A percentile compares a stretch with the other conserved stretches of the same genome.
Conservation (phyloP, 352 stramenopile species). For the Pythium utonaiense region DNA sequence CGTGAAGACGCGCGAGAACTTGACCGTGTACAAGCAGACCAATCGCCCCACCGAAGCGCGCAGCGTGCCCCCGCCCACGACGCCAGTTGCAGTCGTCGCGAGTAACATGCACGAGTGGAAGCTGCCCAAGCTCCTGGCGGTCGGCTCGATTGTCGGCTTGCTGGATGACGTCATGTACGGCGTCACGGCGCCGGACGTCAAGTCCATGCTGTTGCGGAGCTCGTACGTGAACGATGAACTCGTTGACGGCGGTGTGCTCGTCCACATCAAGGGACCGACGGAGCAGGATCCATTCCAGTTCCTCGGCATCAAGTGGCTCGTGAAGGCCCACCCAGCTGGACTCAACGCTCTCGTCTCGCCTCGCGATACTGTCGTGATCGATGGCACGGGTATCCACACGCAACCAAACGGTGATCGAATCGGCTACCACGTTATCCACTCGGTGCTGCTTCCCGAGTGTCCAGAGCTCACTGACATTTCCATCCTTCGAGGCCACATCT, state of each 20-base stretch:
- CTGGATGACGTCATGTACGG: slow-evolving; percentile 41
- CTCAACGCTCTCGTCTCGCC: slow-evolving; percentile 20
- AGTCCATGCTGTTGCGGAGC: slow-evolving; percentile 47
- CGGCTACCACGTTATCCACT: slow-evolving; percentile 45
- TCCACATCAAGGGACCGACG: slow-evolving; percentile 37
- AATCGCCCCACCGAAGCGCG: not conserved
- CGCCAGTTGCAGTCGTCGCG: not conserved
- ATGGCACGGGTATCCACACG: slow-evolving; percentile 15
- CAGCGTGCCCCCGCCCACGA: not conserved
- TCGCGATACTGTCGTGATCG: slow-evolving; percentile 21
- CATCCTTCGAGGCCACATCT: slow-evolving; percentile 31
- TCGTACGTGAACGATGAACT: slow-evolving; percentile 47
- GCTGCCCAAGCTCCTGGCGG: slow-evolving; percentile 21
- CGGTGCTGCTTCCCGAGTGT: slow-evolving; percentile 29
- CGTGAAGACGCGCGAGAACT: slow-evolving; percentile 30
- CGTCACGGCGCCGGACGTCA: slow-evolving; percentile 39
- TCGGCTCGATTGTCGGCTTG: slow-evolving; percentile 23
- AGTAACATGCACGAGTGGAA: slow-evolving; percentile 16
- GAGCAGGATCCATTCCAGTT: slow-evolving; percentile 25
- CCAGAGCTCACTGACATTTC: slow-evolving; percentile 10
- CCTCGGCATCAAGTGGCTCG: slow-evolving; percentile 24
- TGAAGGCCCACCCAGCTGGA: slow-evolving; percentile 17
- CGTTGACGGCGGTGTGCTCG: slow-evolving; percentile 47
- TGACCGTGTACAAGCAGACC: slow-evolving; percentile 32
- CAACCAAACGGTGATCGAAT: slow-evolving; percentile 32